Percentiles rank a stretch among this genome's conserved stretches.
phyloP scores from a whole-genome alignment of 805 yeast species.

The Lachancea mirantina region DNA sequence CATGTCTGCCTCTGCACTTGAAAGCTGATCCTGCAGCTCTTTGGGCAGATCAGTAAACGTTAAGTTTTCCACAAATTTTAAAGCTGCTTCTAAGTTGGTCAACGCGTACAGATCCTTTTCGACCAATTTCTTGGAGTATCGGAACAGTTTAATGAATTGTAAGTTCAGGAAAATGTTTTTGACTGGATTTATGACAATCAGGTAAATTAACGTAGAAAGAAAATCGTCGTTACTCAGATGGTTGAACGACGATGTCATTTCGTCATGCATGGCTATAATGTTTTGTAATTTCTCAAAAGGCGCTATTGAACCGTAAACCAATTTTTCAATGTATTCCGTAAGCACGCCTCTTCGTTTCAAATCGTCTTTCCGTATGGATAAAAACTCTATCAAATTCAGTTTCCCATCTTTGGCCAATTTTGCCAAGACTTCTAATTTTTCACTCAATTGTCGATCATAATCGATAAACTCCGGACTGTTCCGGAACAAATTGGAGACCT shows the following conservation, averaged over 20 bases:
- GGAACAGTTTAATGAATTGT: slow-evolving; percentile 28
- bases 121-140: slow-evolving; percentile 28
- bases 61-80: slow-evolving; percentile 28
- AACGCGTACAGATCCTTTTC: slow-evolving; percentile 29
- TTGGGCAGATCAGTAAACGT: slow-evolving; percentile 15
- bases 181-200: slow-evolving; percentile 20
- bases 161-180: slow-evolving; percentile 23
- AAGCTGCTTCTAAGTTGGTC: slow-evolving; percentile 31
- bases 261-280: slow-evolving; percentile 23
- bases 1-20: slow-evolving; percentile 11
- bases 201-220: slow-evolving; percentile 26
- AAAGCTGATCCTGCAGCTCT: slow-evolving; percentile 14
- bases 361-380: slow-evolving; percentile 14
- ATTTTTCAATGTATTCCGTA: slow-evolving; percentile 13
- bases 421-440: slow-evolving; percentile 18
- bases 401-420: slow-evolving; percentile 17
- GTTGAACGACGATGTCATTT: slow-evolving; percentile 18
- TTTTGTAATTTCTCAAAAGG: slow-evolving; percentile 27
- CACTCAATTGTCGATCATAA: slow-evolving; percentile 21
- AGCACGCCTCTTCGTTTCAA: too few species aligned
- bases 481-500: slow-evolving; percentile 22
- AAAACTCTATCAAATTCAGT: slow-evolving; percentile 20
- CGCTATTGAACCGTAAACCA: slow-evolving; percentile 21
- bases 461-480: slow-evolving; percentile 30
- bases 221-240: slow-evolving; percentile 29